phyloP scores from a whole-genome alignment of 208 protist genomes.

The Acanthamoeba pearcei region DNA sequence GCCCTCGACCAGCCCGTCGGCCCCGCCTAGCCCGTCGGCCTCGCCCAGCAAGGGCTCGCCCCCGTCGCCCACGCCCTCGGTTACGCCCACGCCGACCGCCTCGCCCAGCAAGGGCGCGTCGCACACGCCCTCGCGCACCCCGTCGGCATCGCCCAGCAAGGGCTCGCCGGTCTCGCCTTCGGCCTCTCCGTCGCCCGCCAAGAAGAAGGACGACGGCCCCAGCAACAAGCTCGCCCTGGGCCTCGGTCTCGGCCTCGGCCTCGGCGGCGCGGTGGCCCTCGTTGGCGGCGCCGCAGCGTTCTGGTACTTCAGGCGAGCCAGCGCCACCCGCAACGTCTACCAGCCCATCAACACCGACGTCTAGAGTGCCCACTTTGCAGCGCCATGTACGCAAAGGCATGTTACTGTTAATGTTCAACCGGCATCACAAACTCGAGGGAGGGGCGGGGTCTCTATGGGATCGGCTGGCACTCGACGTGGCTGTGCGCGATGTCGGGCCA shows the following conservation, averaged over 20 bases:
- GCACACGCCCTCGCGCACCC: not conserved
- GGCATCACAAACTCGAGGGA: not conserved
- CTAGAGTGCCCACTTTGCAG: not conserved
- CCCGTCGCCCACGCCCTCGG: not conserved
- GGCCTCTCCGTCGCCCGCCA: too few relatives aligned
- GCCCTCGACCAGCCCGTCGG: not conserved
- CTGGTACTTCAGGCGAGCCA: not conserved
- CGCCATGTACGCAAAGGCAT: too few relatives aligned
- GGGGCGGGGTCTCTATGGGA: not conserved
- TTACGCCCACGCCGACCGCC: not conserved
- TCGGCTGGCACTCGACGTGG: constrained; percentile 67
- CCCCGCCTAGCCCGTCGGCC: not conserved
- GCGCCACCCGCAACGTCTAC: not conserved
- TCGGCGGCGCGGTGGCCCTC: constrained; percentile 18
- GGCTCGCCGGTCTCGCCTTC: constrained; percentile 16
- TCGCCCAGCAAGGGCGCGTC: not conserved
- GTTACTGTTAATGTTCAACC: too few relatives aligned
- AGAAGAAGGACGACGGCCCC: too few relatives aligned
- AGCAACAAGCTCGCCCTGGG: too few relatives aligned
- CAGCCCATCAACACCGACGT: constrained; percentile 53
- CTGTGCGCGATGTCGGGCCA: not conserved
- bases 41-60: not conserved
- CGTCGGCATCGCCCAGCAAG: not conserved
- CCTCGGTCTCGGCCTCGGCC: too few relatives aligned
- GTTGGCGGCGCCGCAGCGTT: constrained; percentile 48